Evolutionary conservation across 192 early-diverging fungal species (phyloP).

Genomic region (Coemansia sp.): DNA sequence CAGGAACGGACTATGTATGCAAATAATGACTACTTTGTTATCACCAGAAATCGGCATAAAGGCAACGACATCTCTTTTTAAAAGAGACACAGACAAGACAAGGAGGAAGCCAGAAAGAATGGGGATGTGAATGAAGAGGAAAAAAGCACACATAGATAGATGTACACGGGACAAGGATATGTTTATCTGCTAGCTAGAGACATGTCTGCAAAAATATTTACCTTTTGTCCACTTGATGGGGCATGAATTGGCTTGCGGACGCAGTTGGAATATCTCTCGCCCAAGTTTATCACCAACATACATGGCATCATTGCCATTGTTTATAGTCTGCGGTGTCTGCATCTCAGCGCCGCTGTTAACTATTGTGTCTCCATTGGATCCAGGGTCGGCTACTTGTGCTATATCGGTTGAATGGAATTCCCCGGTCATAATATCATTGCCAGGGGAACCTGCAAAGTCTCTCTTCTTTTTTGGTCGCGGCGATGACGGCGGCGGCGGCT

Average conservation of each 20-base stretch:
- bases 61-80: background rate
- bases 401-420: conserved; percentile 3
- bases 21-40: no score
- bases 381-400: background rate
- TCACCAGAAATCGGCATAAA: background rate
- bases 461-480: conserved; percentile 4
- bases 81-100: background rate
- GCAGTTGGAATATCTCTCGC: conserved; percentile 31
- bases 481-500: conserved; percentile 3
- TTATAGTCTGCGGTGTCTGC: conserved; percentile 7
- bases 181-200: no score
- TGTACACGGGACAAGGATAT: conserved; percentile 1
- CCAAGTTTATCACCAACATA: conserved; percentile 25
- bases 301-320: conserved; percentile 8
- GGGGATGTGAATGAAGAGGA: background rate
- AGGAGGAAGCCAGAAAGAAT: background rate
- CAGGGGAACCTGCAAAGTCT: background rate
- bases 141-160: no score
- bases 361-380: background rate
- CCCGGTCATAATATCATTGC: background rate
- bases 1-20: background rate
- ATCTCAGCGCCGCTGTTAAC: background rate
- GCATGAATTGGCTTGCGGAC: conserved; percentile 23
- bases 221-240: conserved; percentile 51
- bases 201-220: conserved; percentile 23